phyloP scores from a whole-genome alignment of 371 early-diverging fungal species.

The Mortierella sp. region DNA sequence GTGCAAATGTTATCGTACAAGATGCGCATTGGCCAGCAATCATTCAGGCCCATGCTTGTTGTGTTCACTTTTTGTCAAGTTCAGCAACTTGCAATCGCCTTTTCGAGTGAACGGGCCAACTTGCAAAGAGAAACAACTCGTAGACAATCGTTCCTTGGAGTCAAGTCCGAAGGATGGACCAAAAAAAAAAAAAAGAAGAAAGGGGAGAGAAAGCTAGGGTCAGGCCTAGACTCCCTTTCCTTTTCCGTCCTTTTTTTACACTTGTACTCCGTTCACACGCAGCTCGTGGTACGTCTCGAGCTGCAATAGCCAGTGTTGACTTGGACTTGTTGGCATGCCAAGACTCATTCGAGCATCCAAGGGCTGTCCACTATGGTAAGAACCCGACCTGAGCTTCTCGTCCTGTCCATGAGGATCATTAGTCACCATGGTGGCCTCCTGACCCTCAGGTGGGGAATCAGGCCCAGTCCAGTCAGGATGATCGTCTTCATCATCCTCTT shows the following conservation, averaged over 20 bases:
- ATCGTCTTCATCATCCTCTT: slow-evolving; percentile 43
- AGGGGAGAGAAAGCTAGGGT: too few species aligned
- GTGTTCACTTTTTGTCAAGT: too few species aligned
- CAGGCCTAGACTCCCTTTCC: too few species aligned
- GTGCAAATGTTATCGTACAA: too few species aligned
- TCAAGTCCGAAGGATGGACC: too few species aligned
- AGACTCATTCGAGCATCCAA: neutral
- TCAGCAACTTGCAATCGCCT: too few species aligned
- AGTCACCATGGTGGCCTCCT: slow-evolving; percentile 8
- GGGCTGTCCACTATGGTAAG: neutral
- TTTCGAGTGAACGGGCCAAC: slow-evolving; percentile 6
- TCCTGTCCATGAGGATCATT: slow-evolving; percentile 1
- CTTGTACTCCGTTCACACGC: slow-evolving; percentile 24
- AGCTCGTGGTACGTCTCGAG: slow-evolving; percentile 41
- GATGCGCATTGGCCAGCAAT: too few species aligned
- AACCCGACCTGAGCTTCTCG: slow-evolving; percentile 14
- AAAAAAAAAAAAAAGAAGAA: neutral
- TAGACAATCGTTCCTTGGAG: neutral
- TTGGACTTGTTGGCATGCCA: slow-evolving; percentile 43
- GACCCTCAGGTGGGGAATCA: slow-evolving; percentile 35
- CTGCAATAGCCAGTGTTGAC: slow-evolving; percentile 46
- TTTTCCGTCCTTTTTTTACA: too few species aligned
- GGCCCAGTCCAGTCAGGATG: slow-evolving; percentile 31
- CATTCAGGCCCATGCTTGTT: too few species aligned
- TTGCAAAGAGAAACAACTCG: neutral